Evolutionary conservation across 768 basidiomycete species (phyloP), one percentile per base, ranked within the genome.

Genomic region (Suillus clintonianus): DNA sequence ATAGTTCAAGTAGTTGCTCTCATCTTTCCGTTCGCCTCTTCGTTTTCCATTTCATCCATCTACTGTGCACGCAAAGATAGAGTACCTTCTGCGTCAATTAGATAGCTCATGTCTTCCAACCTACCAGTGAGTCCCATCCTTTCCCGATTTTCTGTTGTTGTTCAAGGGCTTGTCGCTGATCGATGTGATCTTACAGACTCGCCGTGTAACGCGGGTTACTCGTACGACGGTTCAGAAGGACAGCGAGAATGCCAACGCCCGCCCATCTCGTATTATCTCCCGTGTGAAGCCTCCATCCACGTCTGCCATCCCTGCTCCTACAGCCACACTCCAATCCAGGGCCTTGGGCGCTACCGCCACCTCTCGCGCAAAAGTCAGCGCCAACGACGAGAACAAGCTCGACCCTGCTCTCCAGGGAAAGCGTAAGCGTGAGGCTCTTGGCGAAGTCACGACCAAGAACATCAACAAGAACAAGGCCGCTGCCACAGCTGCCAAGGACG

Each of bases 351-450:
- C 72, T 56, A 73, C 76, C 7, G 78, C 80, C 5, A 76, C 80
- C 48, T 77, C 82, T 9, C 70, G 69, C 62, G 75, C 74, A 34
- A 77, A 76, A 32, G 66, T 57, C 1, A 71, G 59, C 14, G 39
- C 30, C 22, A 56, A 60, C 6, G 70, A 81, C 66, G 78, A 82
- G 42, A 75, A 77, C 65, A 82, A 85, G 65, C 69, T 74, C 24
- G 85, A 88, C 48, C 76, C 78, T 15, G 75, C 79, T 22, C 78
- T 80, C 3, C 82, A 82, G 53, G 85, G 83, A 39, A 91, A 91
- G 72, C 85, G 91, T 61, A 93, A 92, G 74, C 88, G 92, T 22
- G 88, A 88, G 56, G 90, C 87, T 0, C 80, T 94, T 47, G 85
- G 85, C 17, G 92, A 94, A 71, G 89, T 93, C 50, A 85, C 86